Conservation (phyloP, 75 land plant genomes). For the Cupressus sempervirens region DNA sequence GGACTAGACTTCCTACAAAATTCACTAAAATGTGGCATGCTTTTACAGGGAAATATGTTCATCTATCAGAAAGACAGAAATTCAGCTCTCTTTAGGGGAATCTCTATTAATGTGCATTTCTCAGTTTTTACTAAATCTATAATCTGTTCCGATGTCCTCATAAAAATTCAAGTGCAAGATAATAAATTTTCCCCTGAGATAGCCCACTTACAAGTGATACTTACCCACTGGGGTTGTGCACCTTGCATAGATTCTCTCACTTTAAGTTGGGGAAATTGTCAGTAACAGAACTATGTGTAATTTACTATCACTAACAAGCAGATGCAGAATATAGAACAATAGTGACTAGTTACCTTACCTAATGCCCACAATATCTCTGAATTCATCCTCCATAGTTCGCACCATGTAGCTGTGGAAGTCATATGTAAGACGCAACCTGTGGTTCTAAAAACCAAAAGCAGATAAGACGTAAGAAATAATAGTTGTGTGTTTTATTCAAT, state of each 20-base stretch:
- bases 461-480: not conserved
- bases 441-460: slow-evolving; percentile 47
- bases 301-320: not conserved
- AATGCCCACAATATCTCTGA: slow-evolving; percentile 74
- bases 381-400: slow-evolving; percentile 89
- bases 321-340: not conserved
- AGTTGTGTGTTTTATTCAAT: not conserved
- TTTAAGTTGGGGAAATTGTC: not conserved
- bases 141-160: too few relatives aligned
- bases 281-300: not conserved
- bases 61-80: too few relatives aligned
- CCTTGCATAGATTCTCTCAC: not conserved
- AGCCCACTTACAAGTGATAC: too few relatives aligned
- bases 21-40: too few relatives aligned
- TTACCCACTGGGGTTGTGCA: too few relatives aligned
- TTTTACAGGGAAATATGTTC: too few relatives aligned
- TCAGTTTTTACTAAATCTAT: too few relatives aligned
- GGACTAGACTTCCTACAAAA: too few relatives aligned
- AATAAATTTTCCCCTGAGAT: too few relatives aligned
- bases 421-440: slow-evolving; percentile 57
- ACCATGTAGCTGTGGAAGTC: slow-evolving; percentile 84
- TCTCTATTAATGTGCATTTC: too few relatives aligned
- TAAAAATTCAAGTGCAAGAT: too few relatives aligned
- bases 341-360: slow-evolving; percentile 37
- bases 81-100: too few relatives aligned